phyloP scores from a whole-genome alignment of 768 basidiomycete species.

The Hygrocybe punicea region DNA sequence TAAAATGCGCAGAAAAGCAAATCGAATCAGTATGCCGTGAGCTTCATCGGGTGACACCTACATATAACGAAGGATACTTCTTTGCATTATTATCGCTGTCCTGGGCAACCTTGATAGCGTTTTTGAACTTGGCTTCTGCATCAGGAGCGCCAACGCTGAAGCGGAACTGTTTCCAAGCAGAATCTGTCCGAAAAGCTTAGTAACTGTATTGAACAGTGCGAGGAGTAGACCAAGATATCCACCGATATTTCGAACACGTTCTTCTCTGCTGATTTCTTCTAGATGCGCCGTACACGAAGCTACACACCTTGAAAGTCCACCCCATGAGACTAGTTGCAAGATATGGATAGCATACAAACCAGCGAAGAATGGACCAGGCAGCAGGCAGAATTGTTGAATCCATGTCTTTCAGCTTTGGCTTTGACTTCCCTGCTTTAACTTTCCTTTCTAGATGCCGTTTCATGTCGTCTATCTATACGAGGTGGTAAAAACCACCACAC shows the following conservation, averaged over 20 bases:
- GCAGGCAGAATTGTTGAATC: conserved; percentile 49
- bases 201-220: neutral
- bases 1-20: conserved; percentile 18
- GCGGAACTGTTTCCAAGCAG: conserved; percentile 58
- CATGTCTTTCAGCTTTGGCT: conserved; percentile 53
- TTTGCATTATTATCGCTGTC: conserved; percentile 37
- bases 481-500: neutral
- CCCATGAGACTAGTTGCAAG: neutral
- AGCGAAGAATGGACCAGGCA: conserved; percentile 64
- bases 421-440: conserved; percentile 47
- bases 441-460: conserved; percentile 55
- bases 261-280: conserved; percentile 57
- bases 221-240: conserved; percentile 3
- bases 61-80: conserved; percentile 48
- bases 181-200: conserved; percentile 29
- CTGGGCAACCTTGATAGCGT: conserved; percentile 42
- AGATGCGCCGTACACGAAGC: conserved; percentile 71
- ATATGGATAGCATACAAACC: conserved; percentile 36
- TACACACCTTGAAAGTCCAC: conserved; percentile 48
- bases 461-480: conserved; percentile 51
- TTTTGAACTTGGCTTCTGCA: conserved; percentile 63
- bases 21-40: neutral
- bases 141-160: conserved; percentile 70
- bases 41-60: conserved; percentile 18
- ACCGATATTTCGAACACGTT: conserved; percentile 55